phyloP scores from a whole-genome alignment of 352 stramenopile genomes.

The Phytophthora pistaciae region DNA sequence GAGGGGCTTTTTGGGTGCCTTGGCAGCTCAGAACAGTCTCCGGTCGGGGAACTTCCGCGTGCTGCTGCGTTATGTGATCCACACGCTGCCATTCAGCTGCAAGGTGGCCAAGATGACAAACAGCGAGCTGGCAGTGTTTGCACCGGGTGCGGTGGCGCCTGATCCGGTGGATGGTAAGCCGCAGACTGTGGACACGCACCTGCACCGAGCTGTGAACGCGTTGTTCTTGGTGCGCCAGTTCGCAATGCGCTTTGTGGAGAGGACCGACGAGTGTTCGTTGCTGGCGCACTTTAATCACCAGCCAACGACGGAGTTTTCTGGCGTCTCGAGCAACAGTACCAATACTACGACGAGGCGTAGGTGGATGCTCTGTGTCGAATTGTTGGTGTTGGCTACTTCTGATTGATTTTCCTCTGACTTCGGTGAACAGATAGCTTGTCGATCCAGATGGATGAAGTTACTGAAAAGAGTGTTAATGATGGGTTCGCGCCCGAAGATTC shows the following conservation, averaged over 20 bases:
- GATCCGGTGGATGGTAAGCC: conserved; percentile 40
- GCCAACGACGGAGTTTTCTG: conserved; percentile 14
- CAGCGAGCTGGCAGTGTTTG: conserved; percentile 54
- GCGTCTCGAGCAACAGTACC: not conserved
- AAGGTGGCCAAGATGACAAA: conserved; percentile 65
- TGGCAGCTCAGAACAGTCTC: conserved; percentile 71
- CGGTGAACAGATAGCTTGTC: conserved; percentile 25
- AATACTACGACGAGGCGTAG: conserved; percentile 20
- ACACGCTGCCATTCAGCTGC: conserved; percentile 62
- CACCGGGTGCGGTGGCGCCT: conserved; percentile 14
- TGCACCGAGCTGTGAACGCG: conserved; percentile 70
- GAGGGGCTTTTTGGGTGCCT: not conserved
- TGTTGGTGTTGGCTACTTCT: not conserved
- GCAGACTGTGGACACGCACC: conserved; percentile 50
- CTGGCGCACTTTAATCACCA: conserved; percentile 73
- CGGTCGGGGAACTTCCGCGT: conserved; percentile 82
- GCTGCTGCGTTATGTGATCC: conserved; percentile 68
- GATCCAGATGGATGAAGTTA: conserved; percentile 40
- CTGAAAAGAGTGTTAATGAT: conserved; percentile 17
- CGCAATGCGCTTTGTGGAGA: conserved; percentile 76
- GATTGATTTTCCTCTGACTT: conserved; percentile 1
- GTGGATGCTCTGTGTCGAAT: conserved; percentile 4
- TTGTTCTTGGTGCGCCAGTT: conserved; percentile 83
- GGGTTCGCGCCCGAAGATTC: conserved; percentile 21
- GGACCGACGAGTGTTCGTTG: conserved; percentile 67